A percentile compares a stretch with the other conserved stretches of the same genome.
phyloP scores from a whole-genome alignment of 2,329 filamentous ascomycete genomes.

The Cladosporium austrohemisphaericum region DNA sequence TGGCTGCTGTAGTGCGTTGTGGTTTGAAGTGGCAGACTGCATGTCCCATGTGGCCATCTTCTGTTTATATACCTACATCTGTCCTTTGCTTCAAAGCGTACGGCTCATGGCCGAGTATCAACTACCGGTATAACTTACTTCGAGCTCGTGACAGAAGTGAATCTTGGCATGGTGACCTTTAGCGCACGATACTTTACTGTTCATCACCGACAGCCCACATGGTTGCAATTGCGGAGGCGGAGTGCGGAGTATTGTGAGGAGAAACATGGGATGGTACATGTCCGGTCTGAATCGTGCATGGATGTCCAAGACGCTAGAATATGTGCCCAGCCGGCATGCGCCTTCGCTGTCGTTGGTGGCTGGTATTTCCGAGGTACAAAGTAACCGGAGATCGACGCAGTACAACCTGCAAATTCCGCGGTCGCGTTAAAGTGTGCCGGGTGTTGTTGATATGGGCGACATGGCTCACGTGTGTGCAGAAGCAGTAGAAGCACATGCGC shows the following conservation, averaged over 20 bases:
- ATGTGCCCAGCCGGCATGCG: not conserved
- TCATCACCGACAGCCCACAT: constrained; percentile 3
- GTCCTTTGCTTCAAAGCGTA: too few species aligned
- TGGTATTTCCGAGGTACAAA: too few species aligned
- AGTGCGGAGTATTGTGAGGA: constrained; percentile 13
- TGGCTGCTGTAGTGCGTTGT: not conserved
- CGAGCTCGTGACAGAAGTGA: not conserved
- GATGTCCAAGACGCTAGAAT: not conserved
- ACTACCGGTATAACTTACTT: constrained; percentile 4
- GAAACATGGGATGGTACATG: not conserved
- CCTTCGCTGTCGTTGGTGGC: not conserved
- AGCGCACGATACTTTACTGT: not conserved
- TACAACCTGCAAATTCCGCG: too few species aligned
- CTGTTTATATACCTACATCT: constrained; percentile 4
- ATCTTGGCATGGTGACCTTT: not conserved
- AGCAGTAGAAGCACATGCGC: too few species aligned
- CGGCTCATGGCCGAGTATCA: not conserved
- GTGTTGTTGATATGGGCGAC: too few species aligned
- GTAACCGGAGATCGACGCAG: too few species aligned
- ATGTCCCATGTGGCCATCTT: not conserved
- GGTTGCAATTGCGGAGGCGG: constrained; percentile 7
- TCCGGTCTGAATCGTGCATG: not conserved
- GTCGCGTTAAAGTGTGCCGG: too few species aligned
- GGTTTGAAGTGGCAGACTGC: not conserved
- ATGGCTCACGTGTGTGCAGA: too few species aligned